Evolutionary conservation across 1,284 basidiomycete species (phyloP), one percentile per base, ranked within the genome.

Genomic region (Moesziomyces antarcticus): DNA sequence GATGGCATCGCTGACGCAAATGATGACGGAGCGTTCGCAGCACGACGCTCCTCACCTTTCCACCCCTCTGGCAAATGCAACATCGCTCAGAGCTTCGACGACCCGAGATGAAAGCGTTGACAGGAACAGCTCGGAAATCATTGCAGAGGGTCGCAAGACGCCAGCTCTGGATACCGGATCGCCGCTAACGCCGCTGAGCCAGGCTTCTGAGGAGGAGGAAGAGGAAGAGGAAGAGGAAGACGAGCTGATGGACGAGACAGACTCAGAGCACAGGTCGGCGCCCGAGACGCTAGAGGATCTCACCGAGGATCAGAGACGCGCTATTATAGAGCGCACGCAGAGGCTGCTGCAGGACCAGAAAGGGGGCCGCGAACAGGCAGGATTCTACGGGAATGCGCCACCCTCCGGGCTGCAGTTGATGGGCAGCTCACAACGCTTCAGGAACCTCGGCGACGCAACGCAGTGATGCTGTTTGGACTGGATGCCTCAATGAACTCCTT

Each of bases 161-260:
- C 30, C 30, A 33, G 11, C 1, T 0, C n/a, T 67, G 1, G 64
- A 67, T 30, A 57, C 43, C 13, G 55, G 58, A 4, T 61, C 58
- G 37, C 65, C 65, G 35, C 55, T 67, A 1, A 53, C 65, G 2
- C 50, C 56, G 27, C 46, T 53, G 3, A 37, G 45, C 3, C 13
- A 11, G 10, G 46, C 24, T 3, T 21, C 25, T 33, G 54, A 52
- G 0, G 56, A 47, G 8, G 54, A 43, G 11, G 56, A 44, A 7
- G 50, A 13, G 16, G 37, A 30, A n/a, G n/a, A 25, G 24, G 24
- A 25, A 14, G 61, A 13, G 16, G 37, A 30, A n/a, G 48, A 66
- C 20, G 56, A 66, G 40, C 44, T 53, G 6, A 5, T 44, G 24
- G 50, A 66, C 42, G 63, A 54, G 6, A 48, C 37, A 22, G 47